Base-by-base conservation (phyloP, 805 yeast genomes). In the Candida insectorum region DNA sequence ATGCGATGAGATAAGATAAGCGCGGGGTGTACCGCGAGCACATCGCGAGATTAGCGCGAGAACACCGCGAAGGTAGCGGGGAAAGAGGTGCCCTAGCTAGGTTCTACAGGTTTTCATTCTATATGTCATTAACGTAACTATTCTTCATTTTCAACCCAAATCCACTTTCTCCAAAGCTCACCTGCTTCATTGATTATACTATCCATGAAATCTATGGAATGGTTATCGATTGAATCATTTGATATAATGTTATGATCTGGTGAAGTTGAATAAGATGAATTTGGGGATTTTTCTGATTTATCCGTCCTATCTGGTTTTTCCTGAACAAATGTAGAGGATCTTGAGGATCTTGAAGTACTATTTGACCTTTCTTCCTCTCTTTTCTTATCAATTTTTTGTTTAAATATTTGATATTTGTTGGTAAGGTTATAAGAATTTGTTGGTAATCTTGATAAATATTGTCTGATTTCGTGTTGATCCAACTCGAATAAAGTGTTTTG, bases 391-490 rank as follows among this genome's bases (percentile, higher is more conserved):
- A 40, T 37, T 24, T 37, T 40, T 21, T 43, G 55, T 31, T 47
- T 45, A 39, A 55, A 55, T 37, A 60, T 61, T 37, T 61, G 62
- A 36, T 61, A 63, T 43, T 53, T 58, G 34, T 55, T 54, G 30
- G 56, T 51, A 28, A 45, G 40, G 30, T 50, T 54, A 54, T 62
- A 58, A 11, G 66, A 59, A 39, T 65, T 65, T 10, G 79, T 67
- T 1, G 79, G 76, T 29, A 73, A 51, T 24, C 80, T 73, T 40
- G 77, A 76, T 41, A 89, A 67, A 44, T 79, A 78, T 52, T 88
- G 94, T 24, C 88, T 69, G 28, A 87, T 85, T 58, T 89, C 97
- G 43, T 85, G 79, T 53, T 86, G 95, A 50, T 89, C 97, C 43
- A 88, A 79, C 53, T 89, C 97, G 43, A 85, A 71, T 34, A 89